phyloP scores from a whole-genome alignment of 2,329 filamentous ascomycete genomes.

The Fusarium vanettenii region DNA sequence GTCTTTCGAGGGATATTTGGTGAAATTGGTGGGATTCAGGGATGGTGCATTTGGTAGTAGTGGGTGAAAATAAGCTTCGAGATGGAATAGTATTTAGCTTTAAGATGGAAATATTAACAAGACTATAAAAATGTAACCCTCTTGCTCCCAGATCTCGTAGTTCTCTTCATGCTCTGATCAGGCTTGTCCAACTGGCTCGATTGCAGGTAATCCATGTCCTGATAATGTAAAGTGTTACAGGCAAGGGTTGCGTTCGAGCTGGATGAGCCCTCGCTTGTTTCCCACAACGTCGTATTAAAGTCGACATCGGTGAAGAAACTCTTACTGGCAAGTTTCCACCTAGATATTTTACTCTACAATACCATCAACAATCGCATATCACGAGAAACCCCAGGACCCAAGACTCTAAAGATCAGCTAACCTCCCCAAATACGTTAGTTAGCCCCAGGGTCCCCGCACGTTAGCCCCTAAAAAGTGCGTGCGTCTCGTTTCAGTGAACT shows the following conservation, averaged over 20 bases:
- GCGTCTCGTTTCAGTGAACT: slow-evolving; percentile 2
- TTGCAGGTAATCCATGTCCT: background rate
- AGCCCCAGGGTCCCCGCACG: background rate
- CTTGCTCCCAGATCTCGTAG: background rate
- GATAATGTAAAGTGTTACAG: background rate
- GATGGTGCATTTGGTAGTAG: background rate
- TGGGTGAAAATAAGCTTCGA: background rate
- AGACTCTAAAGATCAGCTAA: background rate
- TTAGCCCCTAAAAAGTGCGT: slow-evolving; percentile 5
- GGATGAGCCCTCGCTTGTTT: background rate
- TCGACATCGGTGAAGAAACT: background rate
- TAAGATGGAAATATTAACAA: background rate
- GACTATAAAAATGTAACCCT: background rate
- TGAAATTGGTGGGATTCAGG: background rate
- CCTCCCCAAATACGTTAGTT: background rate
- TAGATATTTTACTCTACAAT: background rate
- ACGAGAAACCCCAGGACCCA: background rate
- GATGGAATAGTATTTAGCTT: background rate
- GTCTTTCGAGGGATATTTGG: background rate
- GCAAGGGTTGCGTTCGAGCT: background rate
- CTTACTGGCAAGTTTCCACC: background rate
- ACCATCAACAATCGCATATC: background rate
- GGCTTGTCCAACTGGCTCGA: background rate
- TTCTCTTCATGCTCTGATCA: background rate
- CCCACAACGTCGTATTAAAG: background rate